Evolutionary conservation across 306 rosid genomes (phyloP).

Genomic region (Quercus engelmannii): DNA sequence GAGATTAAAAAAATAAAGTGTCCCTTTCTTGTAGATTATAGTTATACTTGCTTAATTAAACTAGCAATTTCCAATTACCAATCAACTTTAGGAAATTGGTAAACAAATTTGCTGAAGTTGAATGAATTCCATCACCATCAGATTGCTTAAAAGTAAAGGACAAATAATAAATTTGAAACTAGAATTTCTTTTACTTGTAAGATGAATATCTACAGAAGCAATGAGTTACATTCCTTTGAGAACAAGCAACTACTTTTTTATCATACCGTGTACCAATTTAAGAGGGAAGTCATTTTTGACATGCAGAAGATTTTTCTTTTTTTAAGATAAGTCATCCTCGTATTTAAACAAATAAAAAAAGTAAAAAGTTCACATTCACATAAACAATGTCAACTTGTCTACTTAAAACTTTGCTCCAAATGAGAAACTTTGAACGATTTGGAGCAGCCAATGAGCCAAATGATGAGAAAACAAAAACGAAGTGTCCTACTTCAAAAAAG

Average conservation of each 20-base stretch:
- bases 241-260: not conserved
- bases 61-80: not conserved
- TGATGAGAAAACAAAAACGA: too few species aligned
- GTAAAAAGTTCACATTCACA: too few species aligned
- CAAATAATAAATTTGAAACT: not conserved
- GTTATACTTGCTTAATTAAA: too few species aligned
- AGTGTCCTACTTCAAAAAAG: too few species aligned
- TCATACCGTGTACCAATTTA: not conserved
- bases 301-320: rapidly evolving
- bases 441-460: too few species aligned
- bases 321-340: too few species aligned
- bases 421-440: too few species aligned
- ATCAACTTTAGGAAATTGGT: not conserved
- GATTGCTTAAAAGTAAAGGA: not conserved
- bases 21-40: too few species aligned
- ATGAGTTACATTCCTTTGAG: not conserved
- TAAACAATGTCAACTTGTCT: too few species aligned
- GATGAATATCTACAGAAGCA: not conserved
- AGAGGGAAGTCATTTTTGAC: not conserved
- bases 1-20: not conserved
- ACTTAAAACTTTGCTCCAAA: too few species aligned
- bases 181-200: not conserved
- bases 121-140: not conserved
- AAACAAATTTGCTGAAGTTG: not conserved
- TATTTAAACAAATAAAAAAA: too few species aligned